Conservation (phyloP, 2,329 filamentous ascomycete genomes). For the Fusarium incarnatum region DNA sequence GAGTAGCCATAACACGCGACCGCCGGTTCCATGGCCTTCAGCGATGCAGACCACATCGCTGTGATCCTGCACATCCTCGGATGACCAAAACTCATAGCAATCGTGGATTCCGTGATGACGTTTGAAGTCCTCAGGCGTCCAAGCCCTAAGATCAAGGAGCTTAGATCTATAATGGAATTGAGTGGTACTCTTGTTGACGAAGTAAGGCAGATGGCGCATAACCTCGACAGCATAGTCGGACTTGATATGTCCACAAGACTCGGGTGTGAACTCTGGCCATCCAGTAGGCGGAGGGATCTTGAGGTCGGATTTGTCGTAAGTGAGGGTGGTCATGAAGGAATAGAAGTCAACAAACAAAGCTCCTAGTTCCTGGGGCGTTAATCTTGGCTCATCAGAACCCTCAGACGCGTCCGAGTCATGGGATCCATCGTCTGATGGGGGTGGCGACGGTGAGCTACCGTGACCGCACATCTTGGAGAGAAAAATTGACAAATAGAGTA, state of each 20-base stretch:
- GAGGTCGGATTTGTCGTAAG: background rate
- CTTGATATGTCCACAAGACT: background rate
- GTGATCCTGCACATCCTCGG: background rate
- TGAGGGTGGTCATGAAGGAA: background rate
- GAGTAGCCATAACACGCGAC: background rate
- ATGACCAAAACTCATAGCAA: background rate
- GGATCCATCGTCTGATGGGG: background rate
- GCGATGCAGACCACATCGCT: background rate
- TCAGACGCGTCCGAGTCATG: background rate
- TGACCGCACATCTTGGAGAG: background rate
- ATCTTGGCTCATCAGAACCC: background rate
- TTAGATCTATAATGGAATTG: background rate
- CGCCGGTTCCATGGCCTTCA: background rate
- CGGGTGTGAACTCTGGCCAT: background rate
- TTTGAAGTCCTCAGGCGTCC: background rate
- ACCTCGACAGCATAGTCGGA: slow-evolving; percentile 4
- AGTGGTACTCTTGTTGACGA: background rate
- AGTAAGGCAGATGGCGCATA: background rate
- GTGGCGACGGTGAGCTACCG: background rate
- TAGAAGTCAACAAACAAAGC: slow-evolving; percentile 4
- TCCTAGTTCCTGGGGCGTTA: background rate
- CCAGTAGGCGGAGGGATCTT: background rate
- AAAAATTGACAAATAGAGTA: background rate
- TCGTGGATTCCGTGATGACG: background rate
- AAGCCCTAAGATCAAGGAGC: background rate